These are phyloP conservation scores for Dysphania ambrosioides DNA, from an alignment of 148 eudicot genomes.

Conservation along the genomic window DNA sequence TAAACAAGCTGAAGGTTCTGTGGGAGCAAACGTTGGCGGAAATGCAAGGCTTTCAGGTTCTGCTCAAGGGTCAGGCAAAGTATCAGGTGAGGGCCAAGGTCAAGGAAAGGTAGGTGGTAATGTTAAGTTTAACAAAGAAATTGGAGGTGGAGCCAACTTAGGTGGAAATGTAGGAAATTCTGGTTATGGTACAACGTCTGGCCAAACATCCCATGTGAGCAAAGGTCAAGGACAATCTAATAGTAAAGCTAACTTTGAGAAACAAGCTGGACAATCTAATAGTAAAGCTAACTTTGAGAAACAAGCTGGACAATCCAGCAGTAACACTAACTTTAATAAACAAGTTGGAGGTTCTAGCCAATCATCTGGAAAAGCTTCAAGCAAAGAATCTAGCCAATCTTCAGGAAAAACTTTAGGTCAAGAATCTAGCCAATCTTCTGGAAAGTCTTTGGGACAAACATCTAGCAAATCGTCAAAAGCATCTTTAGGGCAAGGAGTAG, in stretches of 20 bases:
- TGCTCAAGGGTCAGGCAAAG: neutral
- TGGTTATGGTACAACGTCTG: too few species aligned
- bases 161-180: too few species aligned
- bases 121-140: neutral
- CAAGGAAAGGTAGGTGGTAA: neutral
- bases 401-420: neutral
- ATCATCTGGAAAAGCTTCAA: neutral
- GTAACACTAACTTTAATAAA: neutral
- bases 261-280: neutral
- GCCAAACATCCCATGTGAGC: neutral
- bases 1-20: neutral
- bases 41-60: neutral
- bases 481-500: neutral
- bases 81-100: neutral
- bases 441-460: neutral
- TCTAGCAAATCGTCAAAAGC: neutral
- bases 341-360: neutral
- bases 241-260: too few species aligned
- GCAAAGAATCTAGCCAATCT: neutral
- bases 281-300: neutral
- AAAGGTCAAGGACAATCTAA: too few species aligned
- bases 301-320: neutral
- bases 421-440: neutral
- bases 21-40: neutral
- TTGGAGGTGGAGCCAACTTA: neutral